Evolutionary conservation across 164 flowering plant species (phyloP), one percentile per base, ranked within the genome.

Genomic region (Warburgia ugandensis): DNA sequence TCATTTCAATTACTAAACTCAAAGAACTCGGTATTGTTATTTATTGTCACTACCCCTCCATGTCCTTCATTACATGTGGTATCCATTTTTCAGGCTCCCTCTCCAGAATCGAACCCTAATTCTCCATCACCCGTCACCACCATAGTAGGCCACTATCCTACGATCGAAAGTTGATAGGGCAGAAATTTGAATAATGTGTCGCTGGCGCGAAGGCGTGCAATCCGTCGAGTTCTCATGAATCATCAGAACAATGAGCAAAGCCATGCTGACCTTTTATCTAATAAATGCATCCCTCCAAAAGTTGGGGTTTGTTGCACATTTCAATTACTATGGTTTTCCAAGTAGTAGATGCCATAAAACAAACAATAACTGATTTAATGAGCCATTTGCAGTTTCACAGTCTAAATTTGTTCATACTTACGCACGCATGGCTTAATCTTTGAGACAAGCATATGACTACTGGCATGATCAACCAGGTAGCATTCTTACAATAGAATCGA

Each of bases 11-110:
- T 44, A 44, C 41, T 16, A 37, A 14, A 37, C 41, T 37, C 48
- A 29, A 44, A n/a, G 48, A 44, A 14, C 29, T 29, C 28, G 29
- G 23, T 23, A 44, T 44, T 44, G 2, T 44, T 44, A 44, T 44
- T 44, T 44, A 23, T 44, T 44, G 48, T 44, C 23, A 44, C 48
- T 44, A 44, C 48, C 48, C 23, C 48, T 29, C 23, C 28, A n/a
- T 44, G 48, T 23, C 23, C 26, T 44, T 44, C 48, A 14, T 44
- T 44, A n/a, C 10, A 16, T 44, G 48, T 44, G 48, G 48, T 44
- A 44, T 29, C 48, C 48, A n/a, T n/a, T n/a, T n/a, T n/a, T n/a
- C n/a, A n/a, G n/a, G n/a, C n/a, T n/a, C n/a, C n/a, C n/a, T n/a
- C n/a, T n/a, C n/a, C n/a, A n/a, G n/a, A n/a, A n/a, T n/a, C n/a